phyloP scores from a whole-genome alignment of 345 rosid genomes.

The Lepidium aucheri region DNA sequence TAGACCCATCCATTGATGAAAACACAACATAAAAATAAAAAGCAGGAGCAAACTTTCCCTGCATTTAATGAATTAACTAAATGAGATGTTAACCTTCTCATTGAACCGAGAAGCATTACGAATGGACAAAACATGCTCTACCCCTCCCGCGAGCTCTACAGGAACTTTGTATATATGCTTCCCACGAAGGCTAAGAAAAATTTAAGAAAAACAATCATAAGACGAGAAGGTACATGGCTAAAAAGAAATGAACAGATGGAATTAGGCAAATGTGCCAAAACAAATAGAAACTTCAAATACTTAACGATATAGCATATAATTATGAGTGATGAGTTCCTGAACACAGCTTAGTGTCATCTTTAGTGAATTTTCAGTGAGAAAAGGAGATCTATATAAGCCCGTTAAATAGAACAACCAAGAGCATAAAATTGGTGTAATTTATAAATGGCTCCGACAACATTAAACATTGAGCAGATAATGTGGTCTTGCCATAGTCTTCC shows the following conservation, averaged over 20 bases:
- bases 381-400: neutral
- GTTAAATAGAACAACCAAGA: neutral
- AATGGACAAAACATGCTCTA: conserved; percentile 68
- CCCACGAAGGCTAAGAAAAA: conserved; percentile 58
- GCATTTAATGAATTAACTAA: conserved; percentile 4
- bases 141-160: conserved; percentile 55
- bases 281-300: neutral
- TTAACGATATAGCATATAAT: neutral
- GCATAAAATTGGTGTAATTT: neutral
- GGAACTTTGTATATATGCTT: conserved; percentile 74
- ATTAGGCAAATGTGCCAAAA: conserved; percentile 1
- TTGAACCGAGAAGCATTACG: conserved; percentile 51
- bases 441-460: neutral
- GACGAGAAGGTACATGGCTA: conserved; percentile 8
- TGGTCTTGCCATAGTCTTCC: neutral
- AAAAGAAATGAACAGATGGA: conserved; percentile 3
- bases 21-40: conserved; percentile 8
- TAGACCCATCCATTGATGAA: neutral
- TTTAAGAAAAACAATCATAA: neutral
- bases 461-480: conserved; percentile 5
- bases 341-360: neutral
- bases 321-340: neutral
- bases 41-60: conserved; percentile 5
- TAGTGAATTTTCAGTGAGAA: neutral
- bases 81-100: conserved; percentile 41